Evolutionary conservation across 75 land plant species (phyloP).

Genomic region (Selaginella moellendorffii): DNA sequence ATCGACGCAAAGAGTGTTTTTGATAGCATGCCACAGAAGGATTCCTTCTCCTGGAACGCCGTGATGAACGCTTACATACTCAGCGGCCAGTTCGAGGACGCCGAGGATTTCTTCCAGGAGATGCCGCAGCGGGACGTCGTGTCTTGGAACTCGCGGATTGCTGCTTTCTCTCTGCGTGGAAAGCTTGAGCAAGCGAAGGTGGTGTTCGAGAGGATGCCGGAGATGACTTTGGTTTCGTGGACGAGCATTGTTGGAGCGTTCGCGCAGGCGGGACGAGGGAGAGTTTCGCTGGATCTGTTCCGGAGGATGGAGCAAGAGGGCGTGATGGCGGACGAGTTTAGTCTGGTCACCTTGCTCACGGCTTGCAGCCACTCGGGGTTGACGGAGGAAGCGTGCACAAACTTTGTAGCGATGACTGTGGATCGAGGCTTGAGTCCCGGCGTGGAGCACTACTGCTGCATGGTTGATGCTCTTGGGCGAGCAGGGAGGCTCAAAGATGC

Average conservation of each 20-base stretch:
- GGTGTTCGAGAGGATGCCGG: background rate
- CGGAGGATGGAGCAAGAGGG: background rate
- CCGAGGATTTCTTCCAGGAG: background rate
- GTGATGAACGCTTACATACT: background rate
- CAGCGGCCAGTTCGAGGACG: background rate
- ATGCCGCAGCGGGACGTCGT: constrained; percentile 7
- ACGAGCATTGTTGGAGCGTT: background rate
- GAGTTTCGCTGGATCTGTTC: background rate
- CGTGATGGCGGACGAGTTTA: background rate
- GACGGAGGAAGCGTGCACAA: background rate
- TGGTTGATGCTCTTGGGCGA: background rate
- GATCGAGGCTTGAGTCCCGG: background rate
- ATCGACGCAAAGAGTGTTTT: background rate
- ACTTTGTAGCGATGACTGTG: constrained; percentile 1
- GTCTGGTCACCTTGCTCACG: background rate
- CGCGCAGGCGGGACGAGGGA: background rate
- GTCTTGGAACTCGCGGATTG: background rate
- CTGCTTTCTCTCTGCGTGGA: background rate
- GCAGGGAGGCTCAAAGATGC: background rate
- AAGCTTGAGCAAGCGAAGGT: background rate
- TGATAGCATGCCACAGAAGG: background rate
- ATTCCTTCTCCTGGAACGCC: background rate
- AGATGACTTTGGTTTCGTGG: background rate
- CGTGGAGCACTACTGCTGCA: constrained; percentile 1
- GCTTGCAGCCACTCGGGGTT: background rate